Conservation (phyloP, 805 yeast species). For the Metschnikowia lochheadii region DNA sequence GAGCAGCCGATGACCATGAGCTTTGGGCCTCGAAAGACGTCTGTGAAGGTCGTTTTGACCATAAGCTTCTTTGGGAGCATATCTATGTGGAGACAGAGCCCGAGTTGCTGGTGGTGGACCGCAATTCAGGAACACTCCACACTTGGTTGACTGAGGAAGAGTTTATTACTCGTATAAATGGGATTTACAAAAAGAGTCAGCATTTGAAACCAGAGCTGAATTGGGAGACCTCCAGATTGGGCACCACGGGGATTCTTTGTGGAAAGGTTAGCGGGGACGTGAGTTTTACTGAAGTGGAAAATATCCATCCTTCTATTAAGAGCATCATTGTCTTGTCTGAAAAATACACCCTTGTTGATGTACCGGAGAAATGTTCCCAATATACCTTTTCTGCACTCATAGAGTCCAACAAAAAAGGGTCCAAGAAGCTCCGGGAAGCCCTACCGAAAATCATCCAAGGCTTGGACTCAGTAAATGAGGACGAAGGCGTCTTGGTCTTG, state of each 20-base stretch:
- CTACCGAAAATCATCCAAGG: constrained; percentile 39
- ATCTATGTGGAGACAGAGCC: constrained; percentile 14
- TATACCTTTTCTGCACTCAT: constrained; percentile 17
- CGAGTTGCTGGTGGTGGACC: constrained; percentile 19
- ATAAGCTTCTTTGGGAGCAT: constrained; percentile 53
- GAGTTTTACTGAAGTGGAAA: constrained; percentile 6
- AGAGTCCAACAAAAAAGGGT: constrained; percentile 55
- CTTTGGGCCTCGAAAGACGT: constrained; percentile 52
- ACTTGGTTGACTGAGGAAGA: constrained; percentile 23
- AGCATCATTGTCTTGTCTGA: constrained; percentile 26
- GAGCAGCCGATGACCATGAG: constrained; percentile 94
- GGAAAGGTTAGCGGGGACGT: constrained; percentile 23
- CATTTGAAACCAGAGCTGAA: background rate
- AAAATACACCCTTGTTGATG: constrained; percentile 1
- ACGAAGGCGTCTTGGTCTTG: constrained; percentile 36
- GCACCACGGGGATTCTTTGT: constrained; percentile 25
- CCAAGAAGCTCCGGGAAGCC: constrained; percentile 50
- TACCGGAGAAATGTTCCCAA: constrained; percentile 10
- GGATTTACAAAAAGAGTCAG: constrained; percentile 7
- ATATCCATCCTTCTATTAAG: background rate
- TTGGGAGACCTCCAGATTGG: constrained; percentile 14
- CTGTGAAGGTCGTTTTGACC: constrained; percentile 47
- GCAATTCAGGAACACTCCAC: constrained; percentile 19
- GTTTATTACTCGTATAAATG: constrained; percentile 18
- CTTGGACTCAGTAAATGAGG: constrained; percentile 18